Percentiles rank a stretch among this genome's conserved stretches.
phyloP scores from a whole-genome alignment of 192 early-diverging fungal genomes.

The Coemansia umbellata region DNA sequence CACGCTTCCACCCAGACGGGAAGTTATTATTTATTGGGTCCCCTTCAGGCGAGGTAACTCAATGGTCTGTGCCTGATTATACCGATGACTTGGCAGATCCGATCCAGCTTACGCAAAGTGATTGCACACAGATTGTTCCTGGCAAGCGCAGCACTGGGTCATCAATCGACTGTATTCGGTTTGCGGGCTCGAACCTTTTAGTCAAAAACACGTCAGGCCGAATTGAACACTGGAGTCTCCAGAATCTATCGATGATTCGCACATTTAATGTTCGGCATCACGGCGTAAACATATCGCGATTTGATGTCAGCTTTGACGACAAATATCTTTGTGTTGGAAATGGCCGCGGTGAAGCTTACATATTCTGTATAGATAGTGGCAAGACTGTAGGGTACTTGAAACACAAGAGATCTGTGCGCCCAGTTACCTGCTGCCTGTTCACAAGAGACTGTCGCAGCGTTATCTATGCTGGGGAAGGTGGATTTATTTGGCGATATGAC shows the following conservation, averaged over 20 bases:
- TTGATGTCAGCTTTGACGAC: conserved; percentile 70
- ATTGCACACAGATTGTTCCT: conserved; percentile 18
- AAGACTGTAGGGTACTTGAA: conserved; percentile 58
- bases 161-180: conserved; percentile 67
- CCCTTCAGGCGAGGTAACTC: conserved; percentile 48
- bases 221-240: conserved; percentile 72
- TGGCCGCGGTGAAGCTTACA: conserved; percentile 62
- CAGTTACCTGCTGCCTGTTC: conserved; percentile 77
- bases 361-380: conserved; percentile 70
- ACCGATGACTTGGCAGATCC: conserved; percentile 13
- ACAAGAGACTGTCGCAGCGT: conserved; percentile 69
- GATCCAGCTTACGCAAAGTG: conserved; percentile 7
- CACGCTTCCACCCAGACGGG: conserved; percentile 68
- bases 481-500: conserved; percentile 81
- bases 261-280: conserved; percentile 46
- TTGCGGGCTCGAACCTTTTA: conserved; percentile 61
- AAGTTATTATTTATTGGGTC: conserved; percentile 54
- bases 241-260: conserved; percentile 44
- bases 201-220: conserved; percentile 72
- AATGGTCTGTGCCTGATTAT: conserved; percentile 54
- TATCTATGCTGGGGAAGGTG: conserved; percentile 70
- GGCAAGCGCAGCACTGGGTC: conserved; percentile 24
- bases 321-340: conserved; percentile 72
- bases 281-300: conserved; percentile 50
- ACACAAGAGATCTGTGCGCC: conserved; percentile 74